These are phyloP conservation scores for Lyophyllum shimeji DNA, from an alignment of 768 basidiomycete genomes.

Conservation along the genomic window DNA sequence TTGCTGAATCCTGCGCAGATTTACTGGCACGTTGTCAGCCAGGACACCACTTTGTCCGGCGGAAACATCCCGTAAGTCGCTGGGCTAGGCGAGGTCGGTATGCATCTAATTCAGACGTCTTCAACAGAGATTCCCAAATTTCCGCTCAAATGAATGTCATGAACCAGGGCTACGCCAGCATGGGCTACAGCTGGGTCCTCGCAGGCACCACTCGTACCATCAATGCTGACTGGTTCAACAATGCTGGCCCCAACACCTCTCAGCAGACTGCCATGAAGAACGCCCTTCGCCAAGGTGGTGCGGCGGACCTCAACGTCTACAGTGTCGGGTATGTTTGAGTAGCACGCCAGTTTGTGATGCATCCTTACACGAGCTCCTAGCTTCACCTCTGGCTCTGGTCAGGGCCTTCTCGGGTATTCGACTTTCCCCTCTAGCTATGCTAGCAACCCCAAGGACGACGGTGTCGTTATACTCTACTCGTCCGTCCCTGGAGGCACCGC, in stretches of 20 bases:
- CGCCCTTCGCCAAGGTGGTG: conserved; percentile 39
- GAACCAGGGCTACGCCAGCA: conserved; percentile 38
- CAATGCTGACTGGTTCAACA: conserved; percentile 49
- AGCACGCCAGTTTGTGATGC: not conserved
- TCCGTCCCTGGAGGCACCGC: conserved; percentile 44
- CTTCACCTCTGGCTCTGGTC: conserved; percentile 35
- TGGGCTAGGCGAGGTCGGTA: not conserved
- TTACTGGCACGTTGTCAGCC: conserved; percentile 38
- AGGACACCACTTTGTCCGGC: conserved; percentile 29
- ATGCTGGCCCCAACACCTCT: conserved; percentile 31
- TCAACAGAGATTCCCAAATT: conserved; percentile 35
- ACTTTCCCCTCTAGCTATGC: conserved; percentile 49
- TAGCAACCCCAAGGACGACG: conserved; percentile 44
- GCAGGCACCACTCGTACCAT: conserved; percentile 41
- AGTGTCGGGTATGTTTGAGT: conserved; percentile 42
- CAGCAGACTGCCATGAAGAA: conserved; percentile 50
- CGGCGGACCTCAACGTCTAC: conserved; percentile 47
- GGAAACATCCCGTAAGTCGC: conserved; percentile 42
- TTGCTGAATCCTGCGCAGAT: conserved; percentile 22
- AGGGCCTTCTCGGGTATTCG: conserved; percentile 51
- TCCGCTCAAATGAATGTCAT: conserved; percentile 35
- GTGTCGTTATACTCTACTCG: conserved; percentile 43
- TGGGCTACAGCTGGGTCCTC: conserved; percentile 40
- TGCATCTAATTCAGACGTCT: not conserved
- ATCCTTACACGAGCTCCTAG: conserved; percentile 19